Base-by-base conservation (phyloP, 176 grass and related monocot genomes). In the Pontederia paniculata region DNA sequence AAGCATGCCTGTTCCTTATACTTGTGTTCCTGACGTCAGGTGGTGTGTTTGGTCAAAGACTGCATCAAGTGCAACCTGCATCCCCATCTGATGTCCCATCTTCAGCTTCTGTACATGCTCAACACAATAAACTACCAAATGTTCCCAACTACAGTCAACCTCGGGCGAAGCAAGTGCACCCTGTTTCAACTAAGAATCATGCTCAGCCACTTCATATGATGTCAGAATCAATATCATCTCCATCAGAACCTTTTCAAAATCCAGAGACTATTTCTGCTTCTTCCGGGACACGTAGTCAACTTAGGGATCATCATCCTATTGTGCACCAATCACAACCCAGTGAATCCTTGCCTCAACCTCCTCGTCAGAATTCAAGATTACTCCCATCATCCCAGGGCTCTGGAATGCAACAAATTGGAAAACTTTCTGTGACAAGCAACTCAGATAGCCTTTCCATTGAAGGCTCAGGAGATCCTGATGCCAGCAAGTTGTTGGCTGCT, bases 401-500 rank as follows among this genome's bases (percentile, higher is more conserved):
- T 49, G 71, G 53, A 54, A 44, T 13, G 23, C 51, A 55, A 52
- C 72, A 63, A 20, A 46, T 50, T 61, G 84, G 63, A 81, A 70
- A 76, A 70, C 52, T 65, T 16, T 47, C 70, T 43, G 48, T 62
- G 51, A 63, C 67, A 37, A 78, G 41, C 66, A 65, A 78, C 54
- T 55, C 74, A 21, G 41, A 64, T 65, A 46, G 18, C 45, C 12
- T 12, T 21, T 48, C 67, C 44, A 54, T 52, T 69, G 52, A 42
- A 69, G 67, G n/a, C 19, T 66, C 66, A 48, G 62, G 66, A 47
- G 53, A 78, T 47, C 25, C 57, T 42, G 75, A 44, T 12, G 52
- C 86, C 42, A 89, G 67, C 65, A 78, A 65, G 57, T 75, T 89
- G 21, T 78, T 89, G 67, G 81, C 86, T 70, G 81, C 77, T 66